A percentile compares a stretch with the other conserved stretches of the same genome.
These are phyloP conservation scores for Carpinus viminea DNA, from an alignment of 306 rosid species.

Conservation along the genomic window DNA sequence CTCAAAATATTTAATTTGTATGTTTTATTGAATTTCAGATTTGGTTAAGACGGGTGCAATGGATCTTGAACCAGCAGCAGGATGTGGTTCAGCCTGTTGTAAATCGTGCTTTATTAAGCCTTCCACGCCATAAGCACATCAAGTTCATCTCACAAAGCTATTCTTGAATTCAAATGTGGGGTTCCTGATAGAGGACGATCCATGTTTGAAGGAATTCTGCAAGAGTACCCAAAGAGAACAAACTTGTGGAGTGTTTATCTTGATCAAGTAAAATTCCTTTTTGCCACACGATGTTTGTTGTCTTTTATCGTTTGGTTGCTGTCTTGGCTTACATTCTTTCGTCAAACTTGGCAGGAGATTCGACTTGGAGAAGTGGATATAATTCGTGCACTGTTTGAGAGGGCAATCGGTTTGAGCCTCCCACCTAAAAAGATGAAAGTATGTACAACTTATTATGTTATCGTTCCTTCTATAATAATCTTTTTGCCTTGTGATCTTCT, in stretches of 20 bases:
- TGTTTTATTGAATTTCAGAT: slow-evolving; percentile 48
- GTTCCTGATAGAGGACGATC: slow-evolving; percentile 86
- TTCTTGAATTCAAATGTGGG: slow-evolving; percentile 82
- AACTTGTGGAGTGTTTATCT: slow-evolving; percentile 92
- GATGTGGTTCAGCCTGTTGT: slow-evolving; percentile 60
- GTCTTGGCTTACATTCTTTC: slow-evolving; percentile 24
- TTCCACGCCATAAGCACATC: slow-evolving; percentile 72
- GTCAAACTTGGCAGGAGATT: slow-evolving; percentile 62
- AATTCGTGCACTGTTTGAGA: slow-evolving; percentile 82
- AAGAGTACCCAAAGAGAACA: slow-evolving; percentile 81
- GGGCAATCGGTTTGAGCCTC: slow-evolving; percentile 85
- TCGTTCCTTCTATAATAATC: not conserved
- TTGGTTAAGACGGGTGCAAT: slow-evolving; percentile 80
- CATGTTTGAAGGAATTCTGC: slow-evolving; percentile 78
- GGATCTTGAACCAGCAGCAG: slow-evolving; percentile 54
- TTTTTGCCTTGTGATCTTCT: not conserved
- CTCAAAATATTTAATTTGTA: not conserved
- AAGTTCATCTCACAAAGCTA: slow-evolving; percentile 85
- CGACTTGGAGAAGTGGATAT: slow-evolving; percentile 69
- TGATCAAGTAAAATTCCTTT: slow-evolving; percentile 67
- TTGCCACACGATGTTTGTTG: not conserved
- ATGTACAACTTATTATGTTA: slow-evolving; percentile 6
- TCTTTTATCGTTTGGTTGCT: slow-evolving; percentile 1
- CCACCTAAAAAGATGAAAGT: slow-evolving; percentile 92
- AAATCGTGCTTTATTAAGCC: slow-evolving; percentile 60